Evolutionary conservation across 495 filamentous ascomycete genomes (phyloP), one percentile per base, ranked within the genome.

Genomic region (Penicillium lividum): DNA sequence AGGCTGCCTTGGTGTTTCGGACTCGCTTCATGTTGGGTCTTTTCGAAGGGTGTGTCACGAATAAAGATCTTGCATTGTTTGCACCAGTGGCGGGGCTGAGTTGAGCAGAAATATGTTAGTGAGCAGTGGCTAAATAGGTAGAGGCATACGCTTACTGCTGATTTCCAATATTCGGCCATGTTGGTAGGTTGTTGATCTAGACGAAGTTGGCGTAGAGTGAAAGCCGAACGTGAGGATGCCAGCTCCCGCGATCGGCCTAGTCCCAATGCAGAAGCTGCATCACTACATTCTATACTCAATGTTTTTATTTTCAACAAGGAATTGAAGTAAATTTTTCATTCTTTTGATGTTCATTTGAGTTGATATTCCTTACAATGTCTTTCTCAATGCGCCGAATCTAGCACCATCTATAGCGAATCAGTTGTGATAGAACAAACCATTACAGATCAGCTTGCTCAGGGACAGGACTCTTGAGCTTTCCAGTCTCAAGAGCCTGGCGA

Each of bases 121-220:
- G 22, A 22, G 27, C 3, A 34, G 49, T 7, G 27, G 29, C 2
- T 4, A 30, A 16, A 7, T 3, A 34, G 28, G 5, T 18, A 34
- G 6, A 1, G 4, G 5, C 5, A 7, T 3, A 8, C 1, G 72
- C 82, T 68, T 69, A 85, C 85, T n/a, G 92, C 94, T 25, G 94
- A 98, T 75, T 98, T 98, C 94, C 94, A 98, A 74, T 97, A 93
- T 84, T 97, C 95, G 1, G 94, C 87, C 94, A 98, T 98, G 45
- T 31, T 54, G 29, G 34, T 10, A 31, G 22, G 51, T 29, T 45
- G 51, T 42, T 54, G 36, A 2, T 38, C 1, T 51, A 48, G 31
- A 34, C 46, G 30, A 55, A 36, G 51, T 45, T 49, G 50, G 46
- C 29, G 50, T 13, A 51, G 42, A 30, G 31, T 56, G 38, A 16